A percentile compares a stretch with the other conserved stretches of the same genome.
Conservation (phyloP, 768 basidiomycete species). For the Tylopilus subfusipes region DNA sequence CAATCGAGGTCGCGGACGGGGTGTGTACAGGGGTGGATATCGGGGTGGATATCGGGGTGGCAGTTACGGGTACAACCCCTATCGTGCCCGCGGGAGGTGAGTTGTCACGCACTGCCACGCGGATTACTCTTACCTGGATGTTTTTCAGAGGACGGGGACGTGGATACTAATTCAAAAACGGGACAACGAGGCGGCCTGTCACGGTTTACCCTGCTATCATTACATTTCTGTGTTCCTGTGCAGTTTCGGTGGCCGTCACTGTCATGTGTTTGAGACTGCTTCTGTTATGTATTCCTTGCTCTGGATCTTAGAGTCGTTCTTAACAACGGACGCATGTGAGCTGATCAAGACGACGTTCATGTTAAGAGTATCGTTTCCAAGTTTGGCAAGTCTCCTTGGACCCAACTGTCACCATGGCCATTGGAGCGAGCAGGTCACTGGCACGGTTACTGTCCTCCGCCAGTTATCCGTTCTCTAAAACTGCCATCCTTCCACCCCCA, state of each 20-base stretch:
- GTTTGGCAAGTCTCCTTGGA: constrained; percentile 13
- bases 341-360: neutral
- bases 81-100: constrained; percentile 72
- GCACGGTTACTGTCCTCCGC: constrained; percentile 27
- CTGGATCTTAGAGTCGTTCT: constrained; percentile 28
- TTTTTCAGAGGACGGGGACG: constrained; percentile 66
- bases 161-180: constrained; percentile 44
- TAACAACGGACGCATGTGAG: constrained; percentile 21
- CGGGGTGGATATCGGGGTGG: constrained; percentile 60
- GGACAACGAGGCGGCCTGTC: constrained; percentile 18
- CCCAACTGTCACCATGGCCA: constrained; percentile 8
- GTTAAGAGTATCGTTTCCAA: neutral
- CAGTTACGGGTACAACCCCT: constrained; percentile 50
- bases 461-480: constrained; percentile 71
- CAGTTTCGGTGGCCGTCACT: constrained; percentile 9
- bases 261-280: constrained; percentile 20
- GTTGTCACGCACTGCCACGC: constrained; percentile 23
- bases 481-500: constrained; percentile 51
- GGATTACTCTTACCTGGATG: constrained; percentile 4
- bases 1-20: constrained; percentile 77
- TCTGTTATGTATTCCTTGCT: constrained; percentile 27
- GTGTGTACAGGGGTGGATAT: constrained; percentile 56
- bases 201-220: constrained; percentile 7
- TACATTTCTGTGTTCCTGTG: constrained; percentile 8
- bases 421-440: constrained; percentile 8